Percentiles rank a stretch among this genome's conserved stretches.
Evolutionary conservation across 1,284 basidiomycete genomes (phyloP).

Genomic region (Flammula alnicola): DNA sequence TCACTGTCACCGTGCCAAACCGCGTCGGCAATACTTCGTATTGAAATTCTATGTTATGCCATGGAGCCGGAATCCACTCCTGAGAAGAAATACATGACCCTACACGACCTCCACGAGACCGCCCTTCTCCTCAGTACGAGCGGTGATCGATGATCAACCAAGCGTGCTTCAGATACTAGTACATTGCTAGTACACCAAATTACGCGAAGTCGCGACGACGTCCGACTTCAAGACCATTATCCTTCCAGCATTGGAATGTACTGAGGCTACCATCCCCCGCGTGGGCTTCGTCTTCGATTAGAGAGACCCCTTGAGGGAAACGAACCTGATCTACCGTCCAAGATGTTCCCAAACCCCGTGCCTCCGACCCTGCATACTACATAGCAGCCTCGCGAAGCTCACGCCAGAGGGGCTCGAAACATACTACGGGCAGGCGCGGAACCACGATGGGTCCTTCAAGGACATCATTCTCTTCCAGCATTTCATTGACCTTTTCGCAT

Average conservation of each 20-base stretch:
- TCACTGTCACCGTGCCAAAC: too few species aligned
- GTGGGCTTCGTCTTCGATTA: constrained; percentile 32
- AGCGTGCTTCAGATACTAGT: constrained; percentile 33
- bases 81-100: too few species aligned
- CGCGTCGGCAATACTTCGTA: too few species aligned
- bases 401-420: constrained; percentile 31
- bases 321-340: constrained; percentile 31
- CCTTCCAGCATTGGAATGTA: constrained; percentile 13
- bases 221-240: constrained; percentile 24
- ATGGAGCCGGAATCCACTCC: too few species aligned
- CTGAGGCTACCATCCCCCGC: constrained; percentile 18
- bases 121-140: constrained; percentile 28
- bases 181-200: too few species aligned
- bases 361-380: constrained; percentile 12
- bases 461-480: constrained; percentile 32
- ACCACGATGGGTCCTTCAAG: constrained; percentile 33
- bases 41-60: too few species aligned
- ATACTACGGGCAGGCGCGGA: constrained; percentile 34
- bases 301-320: not conserved
- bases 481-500: constrained; percentile 32
- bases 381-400: too few species aligned
- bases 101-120: constrained; percentile 20
- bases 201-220: constrained; percentile 28
- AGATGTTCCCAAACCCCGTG: constrained; percentile 28
- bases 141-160: constrained; percentile 32